These are phyloP conservation scores for Emericellopsis terricola DNA, from an alignment of 495 filamentous ascomycete species.

Conservation along the genomic window DNA sequence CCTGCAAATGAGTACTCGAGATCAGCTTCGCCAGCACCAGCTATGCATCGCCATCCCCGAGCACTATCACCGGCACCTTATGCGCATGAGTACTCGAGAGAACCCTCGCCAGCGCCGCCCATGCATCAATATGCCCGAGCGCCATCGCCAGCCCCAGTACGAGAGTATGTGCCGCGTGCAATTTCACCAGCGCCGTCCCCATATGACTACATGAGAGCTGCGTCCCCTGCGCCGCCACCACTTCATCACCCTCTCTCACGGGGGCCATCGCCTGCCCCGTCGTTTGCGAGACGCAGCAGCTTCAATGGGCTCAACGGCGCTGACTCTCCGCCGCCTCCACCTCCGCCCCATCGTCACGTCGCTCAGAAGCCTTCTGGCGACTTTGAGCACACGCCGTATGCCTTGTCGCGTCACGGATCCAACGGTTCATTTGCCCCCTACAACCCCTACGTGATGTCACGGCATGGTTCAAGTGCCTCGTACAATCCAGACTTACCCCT, in stretches of 20 bases:
- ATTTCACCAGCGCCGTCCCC: too few species aligned
- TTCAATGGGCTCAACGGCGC: slow-evolving; percentile 4
- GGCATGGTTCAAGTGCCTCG: slow-evolving; percentile 11
- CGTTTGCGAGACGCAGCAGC: slow-evolving; percentile 19
- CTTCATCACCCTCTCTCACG: slow-evolving; percentile 7
- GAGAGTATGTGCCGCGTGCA: slow-evolving; percentile 19
- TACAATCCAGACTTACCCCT: slow-evolving; percentile 15
- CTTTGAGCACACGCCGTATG: background rate
- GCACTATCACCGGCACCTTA: slow-evolving; percentile 5
- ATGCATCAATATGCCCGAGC: slow-evolving; percentile 10
- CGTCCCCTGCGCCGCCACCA: slow-evolving; percentile 17
- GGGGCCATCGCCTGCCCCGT: slow-evolving; percentile 13
- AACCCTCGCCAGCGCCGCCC: slow-evolving; percentile 13
- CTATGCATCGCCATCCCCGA: slow-evolving; percentile 9
- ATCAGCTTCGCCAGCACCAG: slow-evolving; percentile 13
- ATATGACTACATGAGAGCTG: slow-evolving; percentile 3
- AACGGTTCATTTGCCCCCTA: slow-evolving; percentile 8
- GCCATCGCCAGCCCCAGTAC: slow-evolving; percentile 4
- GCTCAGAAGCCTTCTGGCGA: background rate
- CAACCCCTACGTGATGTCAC: slow-evolving; percentile 17
- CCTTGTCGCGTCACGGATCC: slow-evolving; percentile 7
- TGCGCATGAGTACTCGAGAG: slow-evolving; percentile 9
- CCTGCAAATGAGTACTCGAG: slow-evolving; percentile 1
- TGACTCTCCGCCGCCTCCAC: slow-evolving; percentile 27
- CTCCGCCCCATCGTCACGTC: slow-evolving; percentile 32